phyloP scores from a whole-genome alignment of 306 rosid genomes.

The Rosa rugosa region DNA sequence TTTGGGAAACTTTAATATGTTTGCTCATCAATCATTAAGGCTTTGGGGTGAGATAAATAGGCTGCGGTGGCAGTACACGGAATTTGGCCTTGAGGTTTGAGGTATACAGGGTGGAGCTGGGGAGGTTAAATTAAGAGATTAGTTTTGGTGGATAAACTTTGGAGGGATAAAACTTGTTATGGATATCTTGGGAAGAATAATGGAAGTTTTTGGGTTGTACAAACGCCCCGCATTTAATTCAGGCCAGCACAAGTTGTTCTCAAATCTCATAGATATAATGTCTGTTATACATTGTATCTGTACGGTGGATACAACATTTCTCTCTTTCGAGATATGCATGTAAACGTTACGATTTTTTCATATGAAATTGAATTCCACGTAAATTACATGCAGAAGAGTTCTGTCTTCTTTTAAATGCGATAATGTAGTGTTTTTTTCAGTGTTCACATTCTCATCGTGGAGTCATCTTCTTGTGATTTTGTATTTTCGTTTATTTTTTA shows the following conservation, averaged over 20 bases:
- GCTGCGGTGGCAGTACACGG: neutral
- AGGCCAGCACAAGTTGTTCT: neutral
- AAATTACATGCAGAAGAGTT: neutral
- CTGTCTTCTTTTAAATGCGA: neutral
- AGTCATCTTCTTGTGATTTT: neutral
- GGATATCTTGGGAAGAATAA: neutral
- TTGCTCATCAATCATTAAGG: neutral
- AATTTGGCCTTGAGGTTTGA: neutral
- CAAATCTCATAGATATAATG: neutral
- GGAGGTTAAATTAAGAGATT: neutral
- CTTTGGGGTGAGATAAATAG: neutral
- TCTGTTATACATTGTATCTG: neutral
- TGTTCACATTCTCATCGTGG: neutral
- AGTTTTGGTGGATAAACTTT: slow-evolving; percentile 1
- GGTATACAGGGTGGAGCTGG: slow-evolving; percentile 1
- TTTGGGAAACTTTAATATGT: slow-evolving; percentile 11
- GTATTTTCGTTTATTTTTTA: neutral
- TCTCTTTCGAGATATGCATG: neutral
- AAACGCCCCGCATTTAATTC: neutral
- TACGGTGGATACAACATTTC: neutral
- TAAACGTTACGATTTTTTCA: neutral
- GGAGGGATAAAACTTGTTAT: neutral
- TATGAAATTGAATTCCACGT: neutral
- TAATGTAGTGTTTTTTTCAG: neutral
- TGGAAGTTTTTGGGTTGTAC: neutral